These are phyloP conservation scores for Leccinum uliginosum DNA, from an alignment of 768 basidiomycete species.

Conservation along the genomic window DNA sequence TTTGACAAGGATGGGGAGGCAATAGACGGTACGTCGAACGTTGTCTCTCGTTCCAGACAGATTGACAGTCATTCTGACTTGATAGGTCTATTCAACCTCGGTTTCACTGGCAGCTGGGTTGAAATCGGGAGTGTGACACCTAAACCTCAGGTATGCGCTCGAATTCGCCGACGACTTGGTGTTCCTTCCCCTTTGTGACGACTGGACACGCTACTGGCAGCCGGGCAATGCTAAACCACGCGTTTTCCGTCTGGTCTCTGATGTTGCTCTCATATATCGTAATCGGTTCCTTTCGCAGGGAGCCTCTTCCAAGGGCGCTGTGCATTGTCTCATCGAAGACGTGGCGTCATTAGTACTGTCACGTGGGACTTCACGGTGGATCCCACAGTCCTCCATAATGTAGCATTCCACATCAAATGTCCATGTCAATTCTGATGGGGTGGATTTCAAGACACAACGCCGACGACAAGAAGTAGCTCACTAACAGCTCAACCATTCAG, in stretches of 20 bases:
- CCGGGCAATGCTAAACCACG: slow-evolving; percentile 90
- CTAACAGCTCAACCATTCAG: neutral
- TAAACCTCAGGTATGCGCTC: slow-evolving; percentile 74
- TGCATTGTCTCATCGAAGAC: no score
- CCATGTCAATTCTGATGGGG: no score
- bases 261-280: slow-evolving; percentile 85
- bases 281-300: slow-evolving; percentile 98
- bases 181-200: neutral
- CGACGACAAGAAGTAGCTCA: neutral
- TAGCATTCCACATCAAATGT: no score
- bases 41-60: neutral
- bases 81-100: slow-evolving; percentile 89
- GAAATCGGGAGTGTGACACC: slow-evolving; percentile 97
- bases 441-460: neutral
- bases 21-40: slow-evolving; percentile 67
- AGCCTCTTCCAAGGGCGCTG: slow-evolving; percentile 39
- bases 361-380: no score
- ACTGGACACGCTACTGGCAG: slow-evolving; percentile 36
- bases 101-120: slow-evolving; percentile 98
- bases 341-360: no score
- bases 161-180: neutral
- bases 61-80: neutral
- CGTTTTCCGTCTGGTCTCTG: slow-evolving; percentile 82
- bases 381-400: no score
- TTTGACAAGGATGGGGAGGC: slow-evolving; percentile 98